Base-by-base conservation (phyloP, 768 basidiomycete species). In the Collybia sordida region DNA sequence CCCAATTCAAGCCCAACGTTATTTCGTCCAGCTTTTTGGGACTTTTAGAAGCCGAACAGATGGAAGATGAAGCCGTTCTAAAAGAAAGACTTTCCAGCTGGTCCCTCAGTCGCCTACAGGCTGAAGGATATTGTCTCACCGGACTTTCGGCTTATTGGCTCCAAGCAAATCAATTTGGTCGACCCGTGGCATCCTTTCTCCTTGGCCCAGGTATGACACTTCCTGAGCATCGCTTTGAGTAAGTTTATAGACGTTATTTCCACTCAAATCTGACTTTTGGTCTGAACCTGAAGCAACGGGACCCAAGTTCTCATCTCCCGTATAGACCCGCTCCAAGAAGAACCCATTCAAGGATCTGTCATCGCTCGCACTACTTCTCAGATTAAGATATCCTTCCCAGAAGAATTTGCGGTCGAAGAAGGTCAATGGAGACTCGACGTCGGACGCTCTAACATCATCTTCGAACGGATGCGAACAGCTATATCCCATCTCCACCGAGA, bases 111-210 rank as follows among this genome's bases (percentile, higher is more conserved):
- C 75, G 79, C 18, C 68, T 93, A 37, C 67, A 75, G 54, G 69
- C 77, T n/a, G 85, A 87, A 56, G 91, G 91, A 0, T 92, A 90
- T 58, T 80, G 83, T 45, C 59, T 93, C 25, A 85, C 82, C 0
- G 81, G 73, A 15, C 68, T 92, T 19, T 74, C 68, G 14, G 88
- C 79, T 0, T 92, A 78, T 60, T 90, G 87, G 89, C 63, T 85
- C 34, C 75, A 82, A 49, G 73, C 71, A n/a, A 79, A 75, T 19
- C 77, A 80, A 48, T 85, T 80, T 63, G 86, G 85, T 0, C 78
- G 78, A 35, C 83, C 82, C 1, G 76, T 86, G 5, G 90, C 88
- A 0, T 74, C 77, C 2, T 92, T 93, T 58, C 61, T 67, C 0
- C 62, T 83, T 0, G 83, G 88, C 25, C 81, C 88, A 15, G 87